Percentiles rank a stretch among this genome's conserved stretches.
phyloP scores from a whole-genome alignment of 495 filamentous ascomycete genomes.

The Daldinia bambusicola region DNA sequence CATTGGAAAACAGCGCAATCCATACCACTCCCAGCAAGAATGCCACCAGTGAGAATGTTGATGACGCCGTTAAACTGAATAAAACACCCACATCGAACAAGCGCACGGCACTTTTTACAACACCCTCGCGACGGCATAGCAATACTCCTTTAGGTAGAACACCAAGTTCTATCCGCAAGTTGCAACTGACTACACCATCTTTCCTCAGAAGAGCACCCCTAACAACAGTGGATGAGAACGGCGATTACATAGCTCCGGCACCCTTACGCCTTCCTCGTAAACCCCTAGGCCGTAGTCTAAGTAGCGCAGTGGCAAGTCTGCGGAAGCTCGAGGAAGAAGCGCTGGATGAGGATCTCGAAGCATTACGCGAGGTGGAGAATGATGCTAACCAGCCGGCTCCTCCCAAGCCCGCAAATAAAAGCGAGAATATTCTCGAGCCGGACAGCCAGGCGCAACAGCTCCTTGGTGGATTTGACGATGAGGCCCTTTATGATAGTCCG shows the following conservation, averaged over 20 bases:
- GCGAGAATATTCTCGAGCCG: conserved; percentile 61
- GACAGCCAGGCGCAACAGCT: conserved; percentile 67
- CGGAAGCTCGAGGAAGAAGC: conserved; percentile 82
- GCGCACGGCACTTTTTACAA: conserved; percentile 71
- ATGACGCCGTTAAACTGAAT: conserved; percentile 53
- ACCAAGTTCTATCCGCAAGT: conserved; percentile 61
- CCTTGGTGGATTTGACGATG: conserved; percentile 71
- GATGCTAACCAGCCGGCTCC: conserved; percentile 50
- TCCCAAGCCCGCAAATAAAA: conserved; percentile 32
- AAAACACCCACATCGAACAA: conserved; percentile 73
- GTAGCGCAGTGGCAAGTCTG: conserved; percentile 79
- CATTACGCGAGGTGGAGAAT: conserved; percentile 81
- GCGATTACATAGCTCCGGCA: conserved; percentile 56
- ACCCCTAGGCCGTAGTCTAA: conserved; percentile 77
- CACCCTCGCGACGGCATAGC: conserved; percentile 59
- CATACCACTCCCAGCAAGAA: conserved; percentile 56
- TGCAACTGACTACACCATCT: conserved; percentile 72
- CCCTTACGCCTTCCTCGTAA: conserved; percentile 69
- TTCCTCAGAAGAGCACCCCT: conserved; percentile 72
- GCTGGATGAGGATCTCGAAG: conserved; percentile 81
- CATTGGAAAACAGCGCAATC: conserved; percentile 21
- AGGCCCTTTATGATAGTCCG: conserved; percentile 59
- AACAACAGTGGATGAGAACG: conserved; percentile 59
- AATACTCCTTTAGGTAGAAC: conserved; percentile 52
- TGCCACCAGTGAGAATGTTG: conserved; percentile 41